A percentile compares a stretch with the other conserved stretches of the same genome.
phyloP scores from a whole-genome alignment of 441 rosid genomes.

The Gossypium gossypioides region DNA sequence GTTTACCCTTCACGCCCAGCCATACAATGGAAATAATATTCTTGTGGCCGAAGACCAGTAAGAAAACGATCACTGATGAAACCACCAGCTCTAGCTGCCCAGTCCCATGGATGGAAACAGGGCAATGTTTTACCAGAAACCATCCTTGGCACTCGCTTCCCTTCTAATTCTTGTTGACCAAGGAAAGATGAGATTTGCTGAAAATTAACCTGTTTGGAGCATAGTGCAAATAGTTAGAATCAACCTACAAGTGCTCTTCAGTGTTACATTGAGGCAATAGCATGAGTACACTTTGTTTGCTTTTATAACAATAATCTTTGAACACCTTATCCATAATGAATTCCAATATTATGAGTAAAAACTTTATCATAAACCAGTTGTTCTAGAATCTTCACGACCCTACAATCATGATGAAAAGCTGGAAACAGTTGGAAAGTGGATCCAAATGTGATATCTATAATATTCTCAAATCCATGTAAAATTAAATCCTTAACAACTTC shows the following conservation, averaged over 20 bases:
- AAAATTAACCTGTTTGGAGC: conserved; percentile 75
- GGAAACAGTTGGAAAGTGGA: background rate
- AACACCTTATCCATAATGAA: background rate
- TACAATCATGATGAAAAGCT: background rate
- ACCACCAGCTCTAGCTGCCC: conserved; percentile 97
- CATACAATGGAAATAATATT: conserved; percentile 99
- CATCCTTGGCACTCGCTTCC: conserved; percentile 97
- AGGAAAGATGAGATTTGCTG: conserved; percentile 94
- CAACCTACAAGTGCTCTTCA: background rate
- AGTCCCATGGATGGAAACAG: conserved; percentile 96
- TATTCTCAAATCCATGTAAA: background rate
- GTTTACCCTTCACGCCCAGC: conserved; percentile 99
- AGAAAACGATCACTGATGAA: conserved; percentile 92
- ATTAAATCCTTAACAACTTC: background rate
- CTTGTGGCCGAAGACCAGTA: conserved; percentile 98
- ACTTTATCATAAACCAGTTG: background rate
- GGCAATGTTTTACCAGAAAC: conserved; percentile 99
- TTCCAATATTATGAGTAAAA: background rate
- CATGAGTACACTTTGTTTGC: background rate
- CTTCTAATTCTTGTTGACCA: conserved; percentile 99
- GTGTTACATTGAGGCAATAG: background rate
- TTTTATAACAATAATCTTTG: background rate
- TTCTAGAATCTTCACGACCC: background rate
- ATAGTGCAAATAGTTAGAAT: conserved; percentile 5
- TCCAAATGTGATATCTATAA: background rate